These are phyloP conservation scores for Coffea humblotiana DNA, from an alignment of 305 asterid genomes.

Conservation along the genomic window DNA sequence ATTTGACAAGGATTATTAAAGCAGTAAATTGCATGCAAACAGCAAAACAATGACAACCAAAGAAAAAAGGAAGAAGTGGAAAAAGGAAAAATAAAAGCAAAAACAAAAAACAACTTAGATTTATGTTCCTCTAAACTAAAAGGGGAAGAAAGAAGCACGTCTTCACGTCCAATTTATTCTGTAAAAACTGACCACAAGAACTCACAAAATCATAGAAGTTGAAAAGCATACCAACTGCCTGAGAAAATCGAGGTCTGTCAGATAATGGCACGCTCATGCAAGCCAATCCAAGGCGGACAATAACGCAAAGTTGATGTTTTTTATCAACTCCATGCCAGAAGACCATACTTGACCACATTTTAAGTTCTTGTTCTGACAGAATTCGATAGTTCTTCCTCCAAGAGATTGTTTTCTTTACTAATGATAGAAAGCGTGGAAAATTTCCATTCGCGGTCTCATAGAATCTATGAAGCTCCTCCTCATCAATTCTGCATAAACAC, in stretches of 20 bases:
- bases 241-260: conserved; percentile 80
- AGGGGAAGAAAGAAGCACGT: not conserved
- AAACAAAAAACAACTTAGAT: not conserved
- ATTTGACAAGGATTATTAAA: not conserved
- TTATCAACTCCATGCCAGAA: conserved; percentile 95
- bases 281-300: conserved; percentile 87
- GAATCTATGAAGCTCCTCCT: conserved; percentile 73
- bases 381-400: conserved; percentile 92
- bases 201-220: conserved; percentile 6
- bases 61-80: no score
- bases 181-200: not conserved
- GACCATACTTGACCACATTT: conserved; percentile 79
- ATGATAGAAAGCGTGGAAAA: conserved; percentile 49
- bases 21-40: not conserved
- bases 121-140: not conserved
- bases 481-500: conserved; percentile 55
- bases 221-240: conserved; percentile 80
- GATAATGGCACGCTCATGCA: conserved; percentile 60
- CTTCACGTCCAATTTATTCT: not conserved
- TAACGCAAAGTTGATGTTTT: conserved; percentile 66
- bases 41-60: not conserved
- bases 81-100: not conserved
- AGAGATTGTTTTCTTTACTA: conserved; percentile 73
- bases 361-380: conserved; percentile 79
- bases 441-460: conserved; percentile 73